Base-by-base conservation (phyloP, 495 filamentous ascomycete genomes). In the Trichoderma reesei region DNA sequence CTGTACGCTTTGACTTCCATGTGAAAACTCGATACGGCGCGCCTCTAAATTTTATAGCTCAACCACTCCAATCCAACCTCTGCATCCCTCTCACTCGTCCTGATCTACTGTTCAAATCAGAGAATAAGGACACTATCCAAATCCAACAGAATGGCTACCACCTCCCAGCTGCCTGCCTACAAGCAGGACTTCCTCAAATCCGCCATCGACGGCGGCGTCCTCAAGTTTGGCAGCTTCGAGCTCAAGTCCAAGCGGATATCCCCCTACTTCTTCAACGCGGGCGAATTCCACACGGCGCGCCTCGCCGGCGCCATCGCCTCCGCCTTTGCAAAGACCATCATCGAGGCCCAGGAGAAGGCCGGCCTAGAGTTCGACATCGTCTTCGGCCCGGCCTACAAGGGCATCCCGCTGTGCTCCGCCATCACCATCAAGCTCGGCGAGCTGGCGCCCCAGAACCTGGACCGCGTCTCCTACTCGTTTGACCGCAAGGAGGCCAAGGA, bases 201-300 rank as follows among this genome's bases (percentile, higher is more conserved):
- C 48, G 83, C 90, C 72, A 82, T 94, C 70, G 74, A 78, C 42
- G 86, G 86, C 75, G 84, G 85, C 65, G 86, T 91, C 73, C 86
- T 97, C 64, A 88, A 87, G 48, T 96, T 98, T 78, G 93, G 94
- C 72, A 85, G 82, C 69, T 97, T 87, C 80, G 86, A 85, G 63
- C 82, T 98, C 67, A 98, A 98, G 76, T 96, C 92, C 63, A 88
- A 88, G 68, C 91, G 94, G 67, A 83, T 86, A 70, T 96, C 91
- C 7, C 92, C 94, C n/a, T 97, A 98, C 84, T 97, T 98, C 83
- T 96, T 98, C 87, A 95, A 94, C 75, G 90, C 92, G 18, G 91
- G 90, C 39, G 83, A 88, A 68, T 91, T 97, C 78, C 88, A 92
- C 79, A 84, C 83, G 31, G 88, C 85, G 34, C 77, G 85, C 65